Evolutionary conservation across 352 stramenopile species (phyloP), one percentile per base, ranked within the genome.

Genomic region (Phytophthora multivora): DNA sequence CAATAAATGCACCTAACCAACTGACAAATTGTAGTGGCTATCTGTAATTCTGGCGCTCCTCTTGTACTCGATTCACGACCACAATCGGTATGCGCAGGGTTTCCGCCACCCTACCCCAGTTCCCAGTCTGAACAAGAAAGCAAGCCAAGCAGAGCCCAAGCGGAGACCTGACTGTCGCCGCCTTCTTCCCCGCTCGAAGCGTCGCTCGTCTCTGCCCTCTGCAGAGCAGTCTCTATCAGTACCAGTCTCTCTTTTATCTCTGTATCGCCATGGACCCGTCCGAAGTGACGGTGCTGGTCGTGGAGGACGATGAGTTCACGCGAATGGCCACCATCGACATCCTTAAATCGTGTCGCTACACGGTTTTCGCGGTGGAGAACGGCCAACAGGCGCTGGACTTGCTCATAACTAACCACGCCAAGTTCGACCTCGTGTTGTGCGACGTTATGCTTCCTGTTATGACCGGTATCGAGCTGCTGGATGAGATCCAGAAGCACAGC

Each of bases 391-490:
- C 88, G 38, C 79, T 95, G 36, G 78, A 93, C 28, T 49, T 85
- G 49, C 74, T 96, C 31, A 66, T 86, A 42, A 69, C 74, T 28
- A 76, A 89, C 56, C 83, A 92, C 54, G 83, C 73, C 51, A 84
- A 86, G 66, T 95, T 90, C 65, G 86, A 96, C 63, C 72, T 96
- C 49, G 87, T 96, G 52, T 74, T 96, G 36, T 96, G 89, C 61
- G 89, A 96, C 65, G 86, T 96, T 16, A 96, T 96, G 85, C 77
- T 96, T 33, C 89, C 89, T 1, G 86, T 95, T 25, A 90, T 96
- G 75, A 95, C 83, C 52, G 89, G 89, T 57, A 91, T 95, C 51
- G 81, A 95, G 76, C 63, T 96, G 51, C 82, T 96, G 50, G 85
- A 93, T 31, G 83, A 87, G 51, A 79, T 96, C 38, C 74, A 92